These are phyloP conservation scores for Myxozyma mucilagina DNA, from an alignment of 805 yeast genomes.

Conservation along the genomic window DNA sequence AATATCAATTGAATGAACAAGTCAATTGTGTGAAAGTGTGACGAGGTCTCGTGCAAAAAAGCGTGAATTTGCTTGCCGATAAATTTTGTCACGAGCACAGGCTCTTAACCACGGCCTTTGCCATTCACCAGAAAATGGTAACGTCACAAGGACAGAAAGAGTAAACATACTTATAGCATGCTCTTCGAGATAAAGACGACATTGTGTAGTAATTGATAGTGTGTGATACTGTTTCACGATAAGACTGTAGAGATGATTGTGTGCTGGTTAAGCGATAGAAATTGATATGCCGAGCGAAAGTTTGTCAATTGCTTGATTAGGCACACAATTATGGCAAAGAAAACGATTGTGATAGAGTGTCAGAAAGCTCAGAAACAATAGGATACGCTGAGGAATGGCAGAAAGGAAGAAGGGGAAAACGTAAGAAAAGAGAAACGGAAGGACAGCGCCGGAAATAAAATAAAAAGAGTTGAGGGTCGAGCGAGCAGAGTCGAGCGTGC, in stretches of 20 bases:
- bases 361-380: background rate
- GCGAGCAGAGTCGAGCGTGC: conserved; percentile 3
- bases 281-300: no score
- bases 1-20: background rate
- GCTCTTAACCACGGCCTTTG: background rate
- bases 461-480: conserved; percentile 5
- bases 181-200: conserved; percentile 31
- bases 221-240: background rate
- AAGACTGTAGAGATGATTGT: background rate
- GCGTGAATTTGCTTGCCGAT: background rate
- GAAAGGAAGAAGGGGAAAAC: background rate
- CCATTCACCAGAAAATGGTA: background rate
- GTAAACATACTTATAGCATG: conserved; percentile 33
- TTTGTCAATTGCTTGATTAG: background rate
- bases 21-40: background rate
- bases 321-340: background rate
- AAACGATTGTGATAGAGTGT: background rate
- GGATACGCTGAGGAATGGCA: background rate
- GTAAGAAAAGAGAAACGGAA: background rate
- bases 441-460: background rate
- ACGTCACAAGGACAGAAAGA: background rate
- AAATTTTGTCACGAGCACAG: background rate
- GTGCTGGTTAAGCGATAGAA: background rate
- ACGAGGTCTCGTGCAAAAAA: background rate
- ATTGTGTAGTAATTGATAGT: background rate